Evolutionary conservation across 805 yeast species (phyloP).

Genomic region (Clavispora fructus): DNA sequence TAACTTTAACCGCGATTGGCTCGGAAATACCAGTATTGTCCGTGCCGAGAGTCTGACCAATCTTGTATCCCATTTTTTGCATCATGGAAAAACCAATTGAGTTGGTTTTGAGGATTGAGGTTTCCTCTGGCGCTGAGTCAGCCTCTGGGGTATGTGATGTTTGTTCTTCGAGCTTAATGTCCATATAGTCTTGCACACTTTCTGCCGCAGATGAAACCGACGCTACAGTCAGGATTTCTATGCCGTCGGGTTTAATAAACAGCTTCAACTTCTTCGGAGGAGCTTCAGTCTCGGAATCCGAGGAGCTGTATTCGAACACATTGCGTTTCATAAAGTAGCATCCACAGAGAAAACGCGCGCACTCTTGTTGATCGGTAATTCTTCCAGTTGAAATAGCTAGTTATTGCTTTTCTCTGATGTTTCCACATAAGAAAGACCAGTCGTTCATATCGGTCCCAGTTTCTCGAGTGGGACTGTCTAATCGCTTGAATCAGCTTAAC

Average conservation of each 20-base stretch:
- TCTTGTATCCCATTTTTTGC: conserved; percentile 54
- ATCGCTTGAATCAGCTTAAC: conserved; percentile 24
- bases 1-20: conserved; percentile 24
- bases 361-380: neutral
- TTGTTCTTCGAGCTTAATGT: neutral
- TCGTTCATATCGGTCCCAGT: conserved; percentile 29
- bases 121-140: neutral
- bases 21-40: conserved; percentile 18
- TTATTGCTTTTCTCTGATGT: conserved; percentile 13
- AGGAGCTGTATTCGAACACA: conserved; percentile 11
- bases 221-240: neutral
- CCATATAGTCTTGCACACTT: neutral
- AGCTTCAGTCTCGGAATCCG: conserved; percentile 10
- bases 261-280: conserved; percentile 4
- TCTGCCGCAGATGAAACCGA: neutral
- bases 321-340: conserved; percentile 7
- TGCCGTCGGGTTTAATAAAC: neutral
- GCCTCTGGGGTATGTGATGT: neutral
- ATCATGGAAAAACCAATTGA: conserved; percentile 45
- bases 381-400: neutral
- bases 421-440: conserved; percentile 25
- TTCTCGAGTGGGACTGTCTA: conserved; percentile 32
- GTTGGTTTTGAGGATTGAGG: conserved; percentile 9
- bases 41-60: conserved; percentile 44
- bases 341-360: neutral